Percentiles rank a stretch among this genome's conserved stretches.
These are phyloP conservation scores for Fonsecaea erecta DNA, from an alignment of 2,329 filamentous ascomycete genomes.

Conservation along the genomic window DNA sequence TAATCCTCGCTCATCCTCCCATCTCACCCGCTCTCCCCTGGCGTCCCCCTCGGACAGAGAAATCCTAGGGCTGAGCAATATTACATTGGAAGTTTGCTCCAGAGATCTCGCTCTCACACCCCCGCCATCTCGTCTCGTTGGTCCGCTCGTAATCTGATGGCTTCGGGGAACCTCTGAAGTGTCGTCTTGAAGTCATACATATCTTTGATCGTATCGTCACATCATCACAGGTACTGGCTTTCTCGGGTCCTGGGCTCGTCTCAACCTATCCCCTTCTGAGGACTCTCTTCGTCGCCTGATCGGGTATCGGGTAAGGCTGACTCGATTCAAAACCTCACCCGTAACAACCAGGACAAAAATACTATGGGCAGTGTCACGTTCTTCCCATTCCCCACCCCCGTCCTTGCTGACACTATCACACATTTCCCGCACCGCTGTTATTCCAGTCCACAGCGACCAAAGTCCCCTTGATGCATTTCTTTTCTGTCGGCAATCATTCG, in stretches of 20 bases:
- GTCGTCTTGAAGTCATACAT: background rate
- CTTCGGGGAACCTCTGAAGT: slow-evolving; percentile 4
- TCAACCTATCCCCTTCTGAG: slow-evolving; percentile 12
- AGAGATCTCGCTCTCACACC: slow-evolving; percentile 1
- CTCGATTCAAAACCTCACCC: slow-evolving; percentile 10
- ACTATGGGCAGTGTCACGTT: slow-evolving; percentile 9
- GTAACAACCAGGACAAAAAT: background rate
- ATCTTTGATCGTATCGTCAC: background rate
- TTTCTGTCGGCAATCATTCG: background rate
- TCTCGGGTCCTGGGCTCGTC: slow-evolving; percentile 1
- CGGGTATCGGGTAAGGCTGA: slow-evolving; percentile 31
- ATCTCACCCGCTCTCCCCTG: slow-evolving; percentile 10
- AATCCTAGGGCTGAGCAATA: background rate
- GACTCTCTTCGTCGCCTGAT: background rate
- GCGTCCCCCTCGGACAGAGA: background rate
- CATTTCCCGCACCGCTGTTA: background rate
- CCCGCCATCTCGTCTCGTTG: slow-evolving; percentile 23
- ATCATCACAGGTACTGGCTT: background rate
- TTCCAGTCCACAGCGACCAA: background rate
- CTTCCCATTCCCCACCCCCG: background rate
- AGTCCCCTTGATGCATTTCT: background rate
- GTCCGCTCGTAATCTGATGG: slow-evolving; percentile 28
- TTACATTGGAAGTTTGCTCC: background rate
- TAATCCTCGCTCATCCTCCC: background rate
- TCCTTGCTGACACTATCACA: slow-evolving; percentile 21